phyloP scores from a whole-genome alignment of 192 early-diverging fungal species.

The Podila verticillata region DNA sequence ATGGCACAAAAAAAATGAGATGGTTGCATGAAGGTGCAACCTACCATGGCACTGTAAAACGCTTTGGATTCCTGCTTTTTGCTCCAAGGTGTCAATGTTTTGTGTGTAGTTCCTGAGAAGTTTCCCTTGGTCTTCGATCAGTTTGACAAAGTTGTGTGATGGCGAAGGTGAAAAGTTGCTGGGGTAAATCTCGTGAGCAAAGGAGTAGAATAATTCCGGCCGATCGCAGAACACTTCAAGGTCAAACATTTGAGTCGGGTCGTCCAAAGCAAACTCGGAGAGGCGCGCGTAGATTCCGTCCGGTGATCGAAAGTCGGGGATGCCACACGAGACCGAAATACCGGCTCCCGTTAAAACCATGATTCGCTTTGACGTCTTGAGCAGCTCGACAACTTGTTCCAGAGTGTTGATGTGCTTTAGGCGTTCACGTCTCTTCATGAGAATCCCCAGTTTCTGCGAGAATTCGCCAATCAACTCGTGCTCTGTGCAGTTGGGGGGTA shows the following conservation, averaged over 20 bases:
- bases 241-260: constrained; percentile 97
- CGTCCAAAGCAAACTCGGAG: constrained; percentile 89
- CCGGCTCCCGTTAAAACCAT: constrained; percentile 94
- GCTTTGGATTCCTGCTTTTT: constrained; percentile 81
- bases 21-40: neutral
- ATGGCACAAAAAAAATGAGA: too few relatives aligned
- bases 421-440: constrained; percentile 65
- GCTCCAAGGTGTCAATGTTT: constrained; percentile 97
- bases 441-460: constrained; percentile 63
- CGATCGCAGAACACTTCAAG: constrained; percentile 87
- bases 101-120: constrained; percentile 96
- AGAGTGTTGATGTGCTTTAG: constrained; percentile 67
- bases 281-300: constrained; percentile 91
- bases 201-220: constrained; percentile 96
- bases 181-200: constrained; percentile 91
- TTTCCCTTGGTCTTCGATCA: constrained; percentile 85
- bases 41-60: constrained; percentile 94
- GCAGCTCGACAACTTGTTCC: constrained; percentile 69
- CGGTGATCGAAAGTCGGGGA: constrained; percentile 96
- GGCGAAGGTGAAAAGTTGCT: constrained; percentile 88
- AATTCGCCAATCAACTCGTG: constrained; percentile 69
- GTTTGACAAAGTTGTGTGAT: constrained; percentile 88
- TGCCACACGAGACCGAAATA: constrained; percentile 94
- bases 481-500: constrained; percentile 59
- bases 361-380: constrained; percentile 72